phyloP scores from a whole-genome alignment of 2,329 filamentous ascomycete genomes.

The Nigrograna mackinnonii region DNA sequence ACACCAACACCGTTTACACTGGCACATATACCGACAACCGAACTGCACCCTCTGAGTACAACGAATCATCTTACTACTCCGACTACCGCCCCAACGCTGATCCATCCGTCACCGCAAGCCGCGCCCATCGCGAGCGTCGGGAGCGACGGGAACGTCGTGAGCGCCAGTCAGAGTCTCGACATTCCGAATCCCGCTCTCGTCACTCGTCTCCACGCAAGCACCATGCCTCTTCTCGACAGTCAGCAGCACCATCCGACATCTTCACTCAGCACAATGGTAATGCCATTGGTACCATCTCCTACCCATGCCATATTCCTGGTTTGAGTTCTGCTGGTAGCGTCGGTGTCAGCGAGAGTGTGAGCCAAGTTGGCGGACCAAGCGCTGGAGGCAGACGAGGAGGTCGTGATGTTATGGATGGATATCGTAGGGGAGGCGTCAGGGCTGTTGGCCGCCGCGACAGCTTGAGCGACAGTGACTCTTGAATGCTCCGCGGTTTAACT shows the following conservation, averaged over 20 bases:
- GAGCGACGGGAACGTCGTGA: constrained; percentile 3
- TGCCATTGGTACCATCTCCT: constrained; percentile 55
- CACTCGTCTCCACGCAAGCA: constrained; percentile 37
- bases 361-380: constrained; percentile 42
- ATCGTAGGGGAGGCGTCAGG: constrained; percentile 45
- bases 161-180: constrained; percentile 12
- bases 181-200: constrained; percentile 29
- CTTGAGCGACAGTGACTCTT: constrained; percentile 56
- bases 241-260: constrained; percentile 31
- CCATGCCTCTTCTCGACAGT: constrained; percentile 29
- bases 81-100: constrained; percentile 45
- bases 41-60: constrained; percentile 25
- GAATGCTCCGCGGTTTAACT: too few relatives aligned
- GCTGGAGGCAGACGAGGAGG: constrained; percentile 35
- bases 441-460: constrained; percentile 51
- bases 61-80: constrained; percentile 44
- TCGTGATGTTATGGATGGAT: constrained; percentile 48
- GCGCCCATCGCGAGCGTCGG: constrained; percentile 3
- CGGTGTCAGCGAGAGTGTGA: constrained; percentile 40
- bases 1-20: constrained; percentile 45
- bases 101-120: constrained; percentile 22
- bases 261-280: constrained; percentile 44
- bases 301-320: constrained; percentile 61
- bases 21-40: constrained; percentile 19
- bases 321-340: constrained; percentile 46